A percentile compares a stretch with the other conserved stretches of the same genome.
Conservation (phyloP, 148 eudicot species). For the Oxyria digyna region DNA sequence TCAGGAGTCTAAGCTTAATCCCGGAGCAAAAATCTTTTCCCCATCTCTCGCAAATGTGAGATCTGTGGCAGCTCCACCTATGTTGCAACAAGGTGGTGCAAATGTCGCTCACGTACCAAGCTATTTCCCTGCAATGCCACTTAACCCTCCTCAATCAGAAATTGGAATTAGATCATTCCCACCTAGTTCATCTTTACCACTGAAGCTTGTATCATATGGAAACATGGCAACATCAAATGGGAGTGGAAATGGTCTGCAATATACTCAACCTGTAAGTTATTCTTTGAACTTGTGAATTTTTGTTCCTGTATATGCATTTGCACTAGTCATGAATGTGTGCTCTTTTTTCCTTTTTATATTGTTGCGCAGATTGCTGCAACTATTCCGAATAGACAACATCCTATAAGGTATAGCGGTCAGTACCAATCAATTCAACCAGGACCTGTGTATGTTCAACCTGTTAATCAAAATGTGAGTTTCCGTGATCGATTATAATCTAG, state of each 20-base stretch:
- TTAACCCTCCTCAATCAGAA: constrained; percentile 44
- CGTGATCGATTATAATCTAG: not conserved
- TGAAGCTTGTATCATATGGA: constrained; percentile 45
- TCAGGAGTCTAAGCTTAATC: constrained; percentile 90
- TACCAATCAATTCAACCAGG: constrained; percentile 53
- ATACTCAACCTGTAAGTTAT: constrained; percentile 51
- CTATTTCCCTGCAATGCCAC: constrained; percentile 26
- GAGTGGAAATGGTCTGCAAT: constrained; percentile 39
- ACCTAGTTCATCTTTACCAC: constrained; percentile 41
- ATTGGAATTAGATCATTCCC: constrained; percentile 31
- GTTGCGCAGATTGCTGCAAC: constrained; percentile 40
- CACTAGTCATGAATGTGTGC: not conserved
- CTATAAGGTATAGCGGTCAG: constrained; percentile 41
- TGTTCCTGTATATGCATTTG: not conserved
- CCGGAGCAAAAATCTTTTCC: constrained; percentile 72
- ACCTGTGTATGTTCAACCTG: constrained; percentile 39
- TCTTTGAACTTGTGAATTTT: not conserved
- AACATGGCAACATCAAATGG: constrained; percentile 35
- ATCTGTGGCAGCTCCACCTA: constrained; percentile 36
- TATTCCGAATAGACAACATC: constrained; percentile 44
- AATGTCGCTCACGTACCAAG: constrained; percentile 42
- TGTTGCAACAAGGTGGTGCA: constrained; percentile 30
- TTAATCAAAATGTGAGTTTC: constrained; percentile 55
- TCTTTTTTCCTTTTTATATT: not conserved
- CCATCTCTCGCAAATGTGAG: constrained; percentile 47